Evolutionary conservation across 495 filamentous ascomycete genomes (phyloP), one percentile per base, ranked within the genome.

Genomic region (Trichoderma virens): DNA sequence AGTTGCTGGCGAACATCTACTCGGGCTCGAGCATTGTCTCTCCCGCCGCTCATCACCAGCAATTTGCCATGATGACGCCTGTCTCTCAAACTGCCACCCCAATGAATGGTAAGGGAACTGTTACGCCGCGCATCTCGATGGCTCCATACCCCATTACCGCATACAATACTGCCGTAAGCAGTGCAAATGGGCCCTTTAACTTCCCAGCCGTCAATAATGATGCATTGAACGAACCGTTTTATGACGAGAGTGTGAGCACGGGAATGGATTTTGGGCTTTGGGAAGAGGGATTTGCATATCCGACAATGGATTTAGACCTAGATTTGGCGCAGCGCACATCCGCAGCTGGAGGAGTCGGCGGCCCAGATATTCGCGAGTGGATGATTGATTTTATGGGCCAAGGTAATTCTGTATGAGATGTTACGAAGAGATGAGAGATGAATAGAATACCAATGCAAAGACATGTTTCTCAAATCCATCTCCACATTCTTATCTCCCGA

Each of bases 1-100:
- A 75, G 7, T 64, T 80, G 16, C 69, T 82, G 20, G 65, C 64
- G 13, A 28, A 30, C 61, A 39, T 62, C 18, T 18, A 38, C 18
- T 30, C 35, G 14, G 23, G 61, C 61, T 20, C 61, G 14, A 43
- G 61, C 34, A 5, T 43, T 27, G 25, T 20, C 2, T 23, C 61
- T 32, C 16, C 20, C 35, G 23, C 61, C 35, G 16, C 25, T n/a
- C 61, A 4, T 30, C 3, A 5, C 41, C 61, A 32, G 23, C 35
- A 56, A 8, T 9, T 43, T 25, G 38, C 13, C 5, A 30, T n/a
- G 61, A 27, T 43, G 61, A 5, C 61, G 61, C 20, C 61, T 23
- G 35, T 11, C 20, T 35, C 31, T 34, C 31, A 39, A 7, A 14
- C 16, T 0, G 30, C 30, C 8, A 11, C 31, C 9, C 35, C 59